A percentile compares a stretch with the other conserved stretches of the same genome.
These are phyloP conservation scores for Ephemerocybe angulata DNA, from an alignment of 768 basidiomycete species.

Conservation along the genomic window DNA sequence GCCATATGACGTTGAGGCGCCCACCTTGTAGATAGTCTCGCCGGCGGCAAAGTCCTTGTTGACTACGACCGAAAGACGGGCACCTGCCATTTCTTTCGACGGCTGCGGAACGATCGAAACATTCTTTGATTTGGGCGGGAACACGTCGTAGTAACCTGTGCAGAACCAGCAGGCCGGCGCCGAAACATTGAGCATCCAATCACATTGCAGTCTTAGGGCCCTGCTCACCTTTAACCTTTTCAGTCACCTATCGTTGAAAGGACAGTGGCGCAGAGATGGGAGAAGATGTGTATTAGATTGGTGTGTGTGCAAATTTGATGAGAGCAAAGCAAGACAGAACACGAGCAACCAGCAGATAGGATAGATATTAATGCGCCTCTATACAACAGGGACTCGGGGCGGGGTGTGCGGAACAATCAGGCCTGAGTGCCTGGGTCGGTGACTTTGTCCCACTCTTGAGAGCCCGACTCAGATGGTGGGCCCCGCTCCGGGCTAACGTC, in stretches of 20 bases:
- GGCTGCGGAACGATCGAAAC: constrained; percentile 52
- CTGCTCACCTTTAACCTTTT: constrained; percentile 72
- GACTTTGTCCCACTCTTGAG: constrained; percentile 87
- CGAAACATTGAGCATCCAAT: constrained; percentile 8
- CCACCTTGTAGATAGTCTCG: constrained; percentile 79
- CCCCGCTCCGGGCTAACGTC: constrained; percentile 59
- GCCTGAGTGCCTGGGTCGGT: constrained; percentile 67
- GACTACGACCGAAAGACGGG: constrained; percentile 57
- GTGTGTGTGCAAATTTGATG: constrained; percentile 22
- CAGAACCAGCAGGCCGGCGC: not conserved
- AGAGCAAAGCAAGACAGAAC: constrained; percentile 20
- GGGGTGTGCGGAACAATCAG: constrained; percentile 21
- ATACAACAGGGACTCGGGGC: constrained; percentile 4
- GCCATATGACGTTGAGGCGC: too few species aligned
- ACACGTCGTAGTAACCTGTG: constrained; percentile 71
- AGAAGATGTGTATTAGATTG: constrained; percentile 62
- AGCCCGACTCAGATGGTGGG: constrained; percentile 82
- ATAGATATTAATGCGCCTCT: constrained; percentile 4
- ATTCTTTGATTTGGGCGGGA: constrained; percentile 72
- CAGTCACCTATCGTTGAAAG: constrained; percentile 49
- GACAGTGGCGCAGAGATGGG: constrained; percentile 24
- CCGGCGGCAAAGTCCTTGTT: constrained; percentile 66
- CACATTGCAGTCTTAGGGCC: constrained; percentile 2
- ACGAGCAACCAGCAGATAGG: constrained; percentile 19
- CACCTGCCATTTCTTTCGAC: constrained; percentile 23